Evolutionary conservation across 495 filamentous ascomycete species (phyloP), one percentile per base, ranked within the genome.

Genomic region (Evansstolkia leycettana): DNA sequence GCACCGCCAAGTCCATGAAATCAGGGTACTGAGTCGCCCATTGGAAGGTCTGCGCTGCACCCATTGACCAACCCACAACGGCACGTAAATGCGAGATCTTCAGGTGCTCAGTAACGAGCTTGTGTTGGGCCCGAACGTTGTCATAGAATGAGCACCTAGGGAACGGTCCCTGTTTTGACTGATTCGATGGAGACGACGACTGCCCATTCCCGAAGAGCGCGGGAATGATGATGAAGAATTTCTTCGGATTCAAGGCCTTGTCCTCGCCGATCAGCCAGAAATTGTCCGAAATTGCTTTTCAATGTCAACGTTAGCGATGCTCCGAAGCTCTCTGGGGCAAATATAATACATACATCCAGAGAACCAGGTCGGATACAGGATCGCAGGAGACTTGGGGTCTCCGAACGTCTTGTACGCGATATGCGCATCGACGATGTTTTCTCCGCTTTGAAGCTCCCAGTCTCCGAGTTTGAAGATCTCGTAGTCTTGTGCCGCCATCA

Each of bases 351-450:
- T 60, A 75, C 69, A 39, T 38, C 76, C 77, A 9, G 74, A 78
- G 41, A 73, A 84, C 78, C 78, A 84, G 2, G 70, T 70, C 9
- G 80, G 80, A 48, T 84, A 82, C 24, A 84, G 64, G 34, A 84
- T 73, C 2, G 75, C 73, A 13, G 78, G 77, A n/a, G 57, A 63
- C 5, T 54, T 65, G 1, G 70, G 55, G 33, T 77, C 64, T 5
- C 80, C 80, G 43, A 81, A 76, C 7, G 79, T 79, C 52, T 78
- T 82, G 57, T 78, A 84, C 17, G 80, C 78, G 39, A 84, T 66
- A 27, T 69, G 54, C 10, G 78, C 73, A 50, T 76, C 52, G 15
- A 54, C 40, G 17, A 82, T 68, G 27, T 51, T 63, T 37, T 70
- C 60, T 17, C 75, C 75, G 18, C 64, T 70, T 45, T 77, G 69